These are phyloP conservation scores for Lepiota brunneoincarnata DNA, from an alignment of 768 basidiomycete genomes.

Conservation along the genomic window DNA sequence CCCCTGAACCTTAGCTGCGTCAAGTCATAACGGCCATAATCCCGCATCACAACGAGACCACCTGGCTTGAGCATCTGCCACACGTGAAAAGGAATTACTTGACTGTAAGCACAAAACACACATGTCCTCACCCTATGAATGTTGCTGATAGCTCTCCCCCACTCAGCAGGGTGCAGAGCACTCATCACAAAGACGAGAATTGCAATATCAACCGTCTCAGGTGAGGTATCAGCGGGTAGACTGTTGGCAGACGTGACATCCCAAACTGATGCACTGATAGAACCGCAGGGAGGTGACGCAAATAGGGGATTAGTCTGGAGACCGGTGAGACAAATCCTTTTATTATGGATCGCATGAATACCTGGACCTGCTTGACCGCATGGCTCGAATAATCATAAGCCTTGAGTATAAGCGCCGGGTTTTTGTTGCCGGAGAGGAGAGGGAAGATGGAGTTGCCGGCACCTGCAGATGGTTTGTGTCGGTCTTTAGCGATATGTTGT, in stretches of 20 bases:
- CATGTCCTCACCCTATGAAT: conserved; percentile 57
- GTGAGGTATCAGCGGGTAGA: conserved; percentile 61
- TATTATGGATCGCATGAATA: conserved; percentile 24
- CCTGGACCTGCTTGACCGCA: conserved; percentile 89
- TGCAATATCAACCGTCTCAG: conserved; percentile 78
- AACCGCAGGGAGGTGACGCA: conserved; percentile 59
- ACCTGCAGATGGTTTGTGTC: conserved; percentile 40
- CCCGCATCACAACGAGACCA: conserved; percentile 81
- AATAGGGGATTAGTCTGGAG: conserved; percentile 73
- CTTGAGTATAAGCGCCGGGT: conserved; percentile 67
- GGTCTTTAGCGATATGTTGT: neutral
- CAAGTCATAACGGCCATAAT: conserved; percentile 94
- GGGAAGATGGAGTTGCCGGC: conserved; percentile 97
- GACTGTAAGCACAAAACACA: neutral
- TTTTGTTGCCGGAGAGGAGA: conserved; percentile 76
- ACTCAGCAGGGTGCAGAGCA: conserved; percentile 92
- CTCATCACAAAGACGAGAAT: conserved; percentile 94
- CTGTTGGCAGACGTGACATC: conserved; percentile 69
- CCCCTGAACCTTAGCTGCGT: conserved; percentile 93
- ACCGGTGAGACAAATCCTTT: neutral
- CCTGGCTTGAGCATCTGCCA: conserved; percentile 85
- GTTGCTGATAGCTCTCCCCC: conserved; percentile 80
- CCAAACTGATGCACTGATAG: conserved; percentile 83
- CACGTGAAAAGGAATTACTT: neutral
- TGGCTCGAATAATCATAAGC: conserved; percentile 92